These are phyloP conservation scores for Agrocybe chaxingu DNA, from an alignment of 768 basidiomycete species.

Conservation along the genomic window DNA sequence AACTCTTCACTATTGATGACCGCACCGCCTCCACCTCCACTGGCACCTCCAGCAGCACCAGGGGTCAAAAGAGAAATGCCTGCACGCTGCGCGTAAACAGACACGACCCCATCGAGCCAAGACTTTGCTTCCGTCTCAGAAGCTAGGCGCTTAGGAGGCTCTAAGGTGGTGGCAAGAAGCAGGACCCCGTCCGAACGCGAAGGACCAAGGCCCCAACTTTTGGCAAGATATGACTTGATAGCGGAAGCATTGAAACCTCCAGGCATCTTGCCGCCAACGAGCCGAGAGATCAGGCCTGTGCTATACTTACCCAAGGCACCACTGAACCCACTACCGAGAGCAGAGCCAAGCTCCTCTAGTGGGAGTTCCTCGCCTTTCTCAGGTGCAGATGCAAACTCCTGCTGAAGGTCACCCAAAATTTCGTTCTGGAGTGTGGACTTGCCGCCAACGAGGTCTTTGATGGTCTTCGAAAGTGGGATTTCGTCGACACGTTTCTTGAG, in stretches of 20 bases:
- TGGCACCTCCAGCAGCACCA: slow-evolving; percentile 57
- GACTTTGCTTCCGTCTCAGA: slow-evolving; percentile 91
- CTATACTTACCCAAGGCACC: slow-evolving; percentile 95
- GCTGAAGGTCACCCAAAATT: slow-evolving; percentile 93
- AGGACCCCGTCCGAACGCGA: slow-evolving; percentile 87
- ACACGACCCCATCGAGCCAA: slow-evolving; percentile 87
- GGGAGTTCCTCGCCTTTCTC: slow-evolving; percentile 99
- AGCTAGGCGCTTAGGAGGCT: slow-evolving; percentile 89
- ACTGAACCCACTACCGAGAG: slow-evolving; percentile 74
- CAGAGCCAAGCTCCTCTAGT: slow-evolving; percentile 91
- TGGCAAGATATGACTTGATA: slow-evolving; percentile 85
- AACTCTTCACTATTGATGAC: slow-evolving; percentile 98
- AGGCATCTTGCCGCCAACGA: slow-evolving; percentile 96
- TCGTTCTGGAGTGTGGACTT: slow-evolving; percentile 99
- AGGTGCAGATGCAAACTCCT: slow-evolving; percentile 91
- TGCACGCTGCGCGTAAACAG: slow-evolving; percentile 82
- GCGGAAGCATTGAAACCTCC: slow-evolving; percentile 96
- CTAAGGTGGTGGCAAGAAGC: slow-evolving; percentile 86
- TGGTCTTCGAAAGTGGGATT: slow-evolving; percentile 86
- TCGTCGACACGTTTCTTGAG: slow-evolving; percentile 93
- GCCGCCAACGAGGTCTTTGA: slow-evolving; percentile 98
- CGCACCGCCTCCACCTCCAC: slow-evolving; percentile 69
- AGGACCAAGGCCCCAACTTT: slow-evolving; percentile 94
- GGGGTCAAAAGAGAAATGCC: slow-evolving; percentile 81
- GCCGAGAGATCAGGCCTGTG: slow-evolving; percentile 82